Evolutionary conservation across 306 rosid species (phyloP), one percentile per base, ranked within the genome.

Genomic region (Senna siamea): DNA sequence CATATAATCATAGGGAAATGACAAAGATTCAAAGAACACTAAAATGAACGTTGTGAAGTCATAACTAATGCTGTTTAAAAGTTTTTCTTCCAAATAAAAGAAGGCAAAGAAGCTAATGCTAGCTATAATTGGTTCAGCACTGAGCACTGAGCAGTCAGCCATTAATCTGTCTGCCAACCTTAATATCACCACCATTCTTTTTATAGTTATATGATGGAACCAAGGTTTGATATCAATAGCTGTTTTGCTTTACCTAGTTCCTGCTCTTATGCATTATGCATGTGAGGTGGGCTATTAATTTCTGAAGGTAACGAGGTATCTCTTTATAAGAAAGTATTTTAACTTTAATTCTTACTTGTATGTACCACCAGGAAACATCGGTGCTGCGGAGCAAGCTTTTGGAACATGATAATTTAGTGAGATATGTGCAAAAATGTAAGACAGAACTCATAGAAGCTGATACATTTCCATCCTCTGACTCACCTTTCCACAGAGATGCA

Each of bases 311-410:
- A 58, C 70, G 46, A 0, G 55, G 11, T 70, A 30, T 51, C 34
- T 75, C 63, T 0, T 57, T 54, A 59, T 23, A 38, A 18, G 44
- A 30, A 68, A 61, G 74, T 51, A 17, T 19, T n/a, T 60, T 73
- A 57, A 79, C 57, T 63, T 18, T 46, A 43, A 20, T 64, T 81
- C 50, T 59, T 76, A 68, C 80, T 59, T 80, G 54, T 67, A 17
- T 77, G 56, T 83, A n/a, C 81, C 72, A 57, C 55, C 85, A 95
- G 99, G 99, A 87, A 75, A 83, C 93, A 8, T 95, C 99, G 35
- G 72, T 78, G n/a, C 75, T 92, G 70, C 86, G 92, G 76, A 80
- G 69, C 76, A 88, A 88, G 79, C 86, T 95, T 57, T 80, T 44
- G 48, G 97, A 90, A 78, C 93, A 90, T 72, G 86, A 74, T 53